Evolutionary conservation across 495 filamentous ascomycete species (phyloP).

Genomic region (Daldinia concentrica): DNA sequence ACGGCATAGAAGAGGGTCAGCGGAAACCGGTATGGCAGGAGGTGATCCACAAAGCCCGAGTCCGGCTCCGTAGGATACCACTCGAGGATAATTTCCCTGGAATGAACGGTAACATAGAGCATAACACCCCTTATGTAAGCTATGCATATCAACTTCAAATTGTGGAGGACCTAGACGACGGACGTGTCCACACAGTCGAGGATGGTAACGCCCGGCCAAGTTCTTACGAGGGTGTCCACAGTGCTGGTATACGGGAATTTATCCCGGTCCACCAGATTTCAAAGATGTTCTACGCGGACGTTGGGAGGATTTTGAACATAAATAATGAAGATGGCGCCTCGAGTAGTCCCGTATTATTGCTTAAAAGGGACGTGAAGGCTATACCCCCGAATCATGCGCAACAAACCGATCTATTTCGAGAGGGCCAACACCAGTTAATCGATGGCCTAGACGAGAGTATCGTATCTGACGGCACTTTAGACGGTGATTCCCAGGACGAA

Average conservation of each 20-base stretch:
- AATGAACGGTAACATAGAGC: constrained; percentile 24
- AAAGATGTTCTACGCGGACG: constrained; percentile 98
- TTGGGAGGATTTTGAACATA: constrained; percentile 93
- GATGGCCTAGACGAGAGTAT: constrained; percentile 25
- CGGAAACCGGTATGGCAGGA: constrained; percentile 95
- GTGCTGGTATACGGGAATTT: constrained; percentile 82
- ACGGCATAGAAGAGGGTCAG: constrained; percentile 58
- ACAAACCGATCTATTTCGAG: not conserved
- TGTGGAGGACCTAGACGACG: constrained; percentile 93
- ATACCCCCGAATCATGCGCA: constrained; percentile 65
- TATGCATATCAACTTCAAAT: constrained; percentile 91
- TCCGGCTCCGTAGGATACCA: constrained; percentile 74
- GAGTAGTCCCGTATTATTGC: constrained; percentile 84
- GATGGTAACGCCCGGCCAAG: constrained; percentile 66
- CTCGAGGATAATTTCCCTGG: constrained; percentile 41
- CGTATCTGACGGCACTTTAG: constrained; percentile 17
- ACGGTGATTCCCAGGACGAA: constrained; percentile 62
- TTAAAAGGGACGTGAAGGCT: constrained; percentile 86
- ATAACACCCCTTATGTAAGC: constrained; percentile 44
- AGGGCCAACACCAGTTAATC: constrained; percentile 16
- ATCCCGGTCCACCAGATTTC: constrained; percentile 91
- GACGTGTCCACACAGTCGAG: constrained; percentile 83
- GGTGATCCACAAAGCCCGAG: constrained; percentile 90
- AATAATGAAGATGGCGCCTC: constrained; percentile 75
- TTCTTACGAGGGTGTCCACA: constrained; percentile 71